A percentile compares a stretch with the other conserved stretches of the same genome.
phyloP scores from a whole-genome alignment of 1,284 basidiomycete species.

The Boletus smithii region DNA sequence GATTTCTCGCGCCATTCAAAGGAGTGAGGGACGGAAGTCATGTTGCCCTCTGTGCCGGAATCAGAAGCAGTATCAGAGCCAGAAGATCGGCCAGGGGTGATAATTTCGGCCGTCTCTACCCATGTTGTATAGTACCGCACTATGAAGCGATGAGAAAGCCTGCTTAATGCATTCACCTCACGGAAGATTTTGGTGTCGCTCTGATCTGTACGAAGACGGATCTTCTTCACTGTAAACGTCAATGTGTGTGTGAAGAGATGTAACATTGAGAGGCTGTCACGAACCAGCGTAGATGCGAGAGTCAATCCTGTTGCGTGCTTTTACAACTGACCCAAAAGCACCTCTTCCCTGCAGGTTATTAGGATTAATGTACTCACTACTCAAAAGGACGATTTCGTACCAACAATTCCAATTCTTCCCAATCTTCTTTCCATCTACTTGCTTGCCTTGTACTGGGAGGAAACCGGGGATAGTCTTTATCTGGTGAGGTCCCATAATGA shows the following conservation, averaged over 20 bases:
- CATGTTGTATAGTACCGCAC: constrained; percentile 88
- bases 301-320: constrained; percentile 85
- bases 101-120: constrained; percentile 64
- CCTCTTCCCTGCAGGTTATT: constrained; percentile 71
- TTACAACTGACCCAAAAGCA: constrained; percentile 92
- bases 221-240: constrained; percentile 73
- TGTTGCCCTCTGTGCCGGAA: constrained; percentile 42
- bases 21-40: constrained; percentile 51
- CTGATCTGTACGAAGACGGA: constrained; percentile 75
- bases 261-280: constrained; percentile 14
- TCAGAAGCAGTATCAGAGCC: constrained; percentile 40
- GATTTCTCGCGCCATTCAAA: constrained; percentile 34
- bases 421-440: constrained; percentile 82
- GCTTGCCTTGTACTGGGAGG: constrained; percentile 46
- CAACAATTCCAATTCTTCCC: constrained; percentile 76
- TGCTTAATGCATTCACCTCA: constrained; percentile 87
- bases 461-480: constrained; percentile 53
- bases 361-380: neutral
- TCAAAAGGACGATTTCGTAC: constrained; percentile 36
- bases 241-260: neutral
- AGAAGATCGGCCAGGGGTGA: constrained; percentile 47
- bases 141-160: constrained; percentile 86
- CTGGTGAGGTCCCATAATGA: constrained; percentile 51
- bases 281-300: constrained; percentile 67
- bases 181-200: constrained; percentile 87